Evolutionary conservation across 345 rosid genomes (phyloP).

Genomic region (Salix arbutifolia): DNA sequence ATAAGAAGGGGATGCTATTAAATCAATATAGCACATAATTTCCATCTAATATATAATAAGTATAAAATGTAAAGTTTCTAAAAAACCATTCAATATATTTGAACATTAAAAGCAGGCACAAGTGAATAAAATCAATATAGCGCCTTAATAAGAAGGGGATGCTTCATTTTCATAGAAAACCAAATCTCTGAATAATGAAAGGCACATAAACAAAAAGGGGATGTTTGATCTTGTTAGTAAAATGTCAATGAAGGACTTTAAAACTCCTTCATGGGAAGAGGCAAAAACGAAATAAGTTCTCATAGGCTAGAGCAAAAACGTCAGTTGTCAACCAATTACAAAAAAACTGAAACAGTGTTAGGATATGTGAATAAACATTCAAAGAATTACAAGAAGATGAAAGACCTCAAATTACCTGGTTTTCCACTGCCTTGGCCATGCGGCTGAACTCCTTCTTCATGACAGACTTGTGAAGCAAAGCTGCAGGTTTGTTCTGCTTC

Average conservation of each 20-base stretch:
- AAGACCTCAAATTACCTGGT: constrained; percentile 39
- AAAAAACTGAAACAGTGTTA: not conserved
- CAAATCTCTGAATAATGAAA: not conserved
- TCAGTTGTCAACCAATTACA: not conserved
- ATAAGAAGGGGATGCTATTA: no score
- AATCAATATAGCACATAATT: no score
- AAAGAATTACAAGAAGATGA: not conserved
- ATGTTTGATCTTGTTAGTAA: no score
- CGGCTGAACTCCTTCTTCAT: constrained; percentile 66
- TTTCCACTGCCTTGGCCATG: constrained; percentile 65
- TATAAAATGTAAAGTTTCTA: not conserved
- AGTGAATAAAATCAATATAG: not conserved
- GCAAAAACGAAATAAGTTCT: no score
- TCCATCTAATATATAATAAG: not conserved
- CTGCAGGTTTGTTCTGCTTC: constrained; percentile 52
- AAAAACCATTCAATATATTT: no score
- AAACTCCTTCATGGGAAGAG: no score
- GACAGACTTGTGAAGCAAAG: constrained; percentile 50
- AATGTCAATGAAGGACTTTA: no score
- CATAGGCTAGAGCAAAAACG: not conserved
- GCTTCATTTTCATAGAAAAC: not conserved
- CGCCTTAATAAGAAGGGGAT: not conserved
- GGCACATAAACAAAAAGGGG: not conserved
- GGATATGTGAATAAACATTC: not conserved
- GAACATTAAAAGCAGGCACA: not conserved